Conservation (phyloP, 2,329 filamentous ascomycete genomes). For the Fusarium setosum region DNA sequence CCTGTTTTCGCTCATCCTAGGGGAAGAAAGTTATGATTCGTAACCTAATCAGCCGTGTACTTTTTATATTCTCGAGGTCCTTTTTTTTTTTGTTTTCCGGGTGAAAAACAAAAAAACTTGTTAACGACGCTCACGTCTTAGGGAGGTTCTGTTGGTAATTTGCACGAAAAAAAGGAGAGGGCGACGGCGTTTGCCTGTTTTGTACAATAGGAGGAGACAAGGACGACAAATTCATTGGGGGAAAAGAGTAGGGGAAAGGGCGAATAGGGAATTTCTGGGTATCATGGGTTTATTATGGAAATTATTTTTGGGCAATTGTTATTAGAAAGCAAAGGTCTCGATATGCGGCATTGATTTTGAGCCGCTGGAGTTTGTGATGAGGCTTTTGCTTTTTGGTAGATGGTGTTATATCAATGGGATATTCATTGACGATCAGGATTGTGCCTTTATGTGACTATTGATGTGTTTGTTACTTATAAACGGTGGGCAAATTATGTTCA, state of each 20-base stretch:
- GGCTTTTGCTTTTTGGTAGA: slow-evolving; percentile 30
- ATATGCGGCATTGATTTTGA: slow-evolving; percentile 15
- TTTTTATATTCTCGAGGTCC: slow-evolving; percentile 13
- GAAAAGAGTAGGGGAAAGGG: neutral
- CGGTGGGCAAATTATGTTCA: no score
- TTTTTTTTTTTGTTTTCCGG: slow-evolving; percentile 12
- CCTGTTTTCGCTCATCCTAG: neutral
- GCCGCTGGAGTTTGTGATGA: slow-evolving; percentile 27
- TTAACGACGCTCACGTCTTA: slow-evolving; percentile 41
- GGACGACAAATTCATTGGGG: neutral
- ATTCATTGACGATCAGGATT: slow-evolving; percentile 15
- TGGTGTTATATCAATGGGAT: slow-evolving; percentile 26
- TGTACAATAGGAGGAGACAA: slow-evolving; percentile 22
- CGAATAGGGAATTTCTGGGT: neutral
- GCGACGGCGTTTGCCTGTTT: neutral
- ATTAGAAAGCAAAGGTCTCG: slow-evolving; percentile 37
- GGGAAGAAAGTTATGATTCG: slow-evolving; percentile 24
- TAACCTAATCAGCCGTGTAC: slow-evolving; percentile 30
- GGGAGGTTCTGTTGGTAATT: neutral
- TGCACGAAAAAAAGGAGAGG: slow-evolving; percentile 24
- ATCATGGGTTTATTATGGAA: neutral
- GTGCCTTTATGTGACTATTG: neutral
- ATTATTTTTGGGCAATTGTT: slow-evolving; percentile 2
- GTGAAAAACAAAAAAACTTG: slow-evolving; percentile 4
- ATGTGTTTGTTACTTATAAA: neutral